Percentiles rank a stretch among this genome's conserved stretches.
Evolutionary conservation across 176 grass and related monocot genomes (phyloP).

Genomic region (Eragrostis nindensis): DNA sequence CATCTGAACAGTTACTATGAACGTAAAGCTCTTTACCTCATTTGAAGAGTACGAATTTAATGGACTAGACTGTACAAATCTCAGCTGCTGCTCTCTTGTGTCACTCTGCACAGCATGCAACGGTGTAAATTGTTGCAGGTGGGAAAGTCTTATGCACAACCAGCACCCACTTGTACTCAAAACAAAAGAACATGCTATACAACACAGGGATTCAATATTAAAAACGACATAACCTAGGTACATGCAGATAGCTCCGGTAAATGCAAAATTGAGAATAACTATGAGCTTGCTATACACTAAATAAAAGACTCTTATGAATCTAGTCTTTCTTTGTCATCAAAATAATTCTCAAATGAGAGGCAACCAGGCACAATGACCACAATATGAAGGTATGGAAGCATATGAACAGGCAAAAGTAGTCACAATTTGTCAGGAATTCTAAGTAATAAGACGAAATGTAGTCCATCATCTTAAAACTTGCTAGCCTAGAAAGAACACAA

Average conservation of each 20-base stretch:
- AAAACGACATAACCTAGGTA: conserved; percentile 23
- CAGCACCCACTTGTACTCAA: neutral
- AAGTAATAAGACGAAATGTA: conserved; percentile 9
- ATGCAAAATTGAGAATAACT: neutral
- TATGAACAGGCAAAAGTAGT: neutral
- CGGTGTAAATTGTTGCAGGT: conserved; percentile 25
- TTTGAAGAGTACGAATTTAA: conserved; percentile 67
- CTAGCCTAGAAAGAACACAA: neutral
- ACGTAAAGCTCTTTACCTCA: conserved; percentile 65
- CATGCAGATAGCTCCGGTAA: neutral
- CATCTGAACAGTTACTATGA: conserved; percentile 1
- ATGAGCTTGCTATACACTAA: neutral
- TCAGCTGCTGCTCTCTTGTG: conserved; percentile 75
- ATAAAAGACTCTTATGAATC: neutral
- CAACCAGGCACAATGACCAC: neutral
- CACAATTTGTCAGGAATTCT: neutral
- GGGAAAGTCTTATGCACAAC: neutral
- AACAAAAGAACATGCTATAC: neutral
- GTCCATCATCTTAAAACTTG: neutral
- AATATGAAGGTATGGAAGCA: neutral
- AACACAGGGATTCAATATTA: neutral
- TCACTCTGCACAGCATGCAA: conserved; percentile 49
- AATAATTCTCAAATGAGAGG: conserved; percentile 4
- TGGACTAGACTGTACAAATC: conserved; percentile 69
- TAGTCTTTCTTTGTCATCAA: conserved; percentile 14